Evolutionary conservation across 768 basidiomycete genomes (phyloP).

Genomic region (Amanita rubescens): DNA sequence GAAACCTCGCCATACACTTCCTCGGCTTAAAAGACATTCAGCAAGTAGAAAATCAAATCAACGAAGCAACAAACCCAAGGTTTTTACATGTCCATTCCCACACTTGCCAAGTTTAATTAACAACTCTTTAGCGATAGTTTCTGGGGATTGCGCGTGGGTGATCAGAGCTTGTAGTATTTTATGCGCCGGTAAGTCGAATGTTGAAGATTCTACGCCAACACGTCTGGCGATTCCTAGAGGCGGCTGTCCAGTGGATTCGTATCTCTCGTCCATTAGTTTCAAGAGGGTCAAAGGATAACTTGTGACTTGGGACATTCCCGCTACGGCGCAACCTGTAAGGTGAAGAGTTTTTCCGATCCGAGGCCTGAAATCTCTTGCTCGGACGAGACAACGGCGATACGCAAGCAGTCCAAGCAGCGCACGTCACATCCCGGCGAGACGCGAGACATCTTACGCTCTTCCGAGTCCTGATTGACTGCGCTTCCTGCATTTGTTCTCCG

Average conservation of each 20-base stretch:
- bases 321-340: too few relatives aligned
- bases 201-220: background rate
- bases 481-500: too few relatives aligned
- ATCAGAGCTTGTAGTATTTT: conserved; percentile 4
- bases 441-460: too few relatives aligned
- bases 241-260: background rate
- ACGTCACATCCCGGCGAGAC: too few relatives aligned
- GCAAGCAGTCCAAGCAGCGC: too few relatives aligned
- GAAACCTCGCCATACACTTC: background rate
- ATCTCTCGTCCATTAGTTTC: too few relatives aligned
- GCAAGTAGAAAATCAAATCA: background rate
- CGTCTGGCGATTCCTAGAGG: conserved; percentile 5
- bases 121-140: conserved; percentile 1
- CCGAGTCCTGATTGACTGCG: too few relatives aligned
- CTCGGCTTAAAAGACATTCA: background rate
- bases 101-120: conserved; percentile 4
- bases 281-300: background rate
- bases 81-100: conserved; percentile 1
- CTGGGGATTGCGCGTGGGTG: conserved; percentile 4
- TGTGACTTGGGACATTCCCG: background rate
- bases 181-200: conserved; percentile 1
- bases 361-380: too few relatives aligned
- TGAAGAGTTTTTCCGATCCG: too few relatives aligned
- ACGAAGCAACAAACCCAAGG: conserved; percentile 6
- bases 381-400: too few relatives aligned